phyloP scores from a whole-genome alignment of 495 filamentous ascomycete genomes.

The Hypoxylon cercidicola region DNA sequence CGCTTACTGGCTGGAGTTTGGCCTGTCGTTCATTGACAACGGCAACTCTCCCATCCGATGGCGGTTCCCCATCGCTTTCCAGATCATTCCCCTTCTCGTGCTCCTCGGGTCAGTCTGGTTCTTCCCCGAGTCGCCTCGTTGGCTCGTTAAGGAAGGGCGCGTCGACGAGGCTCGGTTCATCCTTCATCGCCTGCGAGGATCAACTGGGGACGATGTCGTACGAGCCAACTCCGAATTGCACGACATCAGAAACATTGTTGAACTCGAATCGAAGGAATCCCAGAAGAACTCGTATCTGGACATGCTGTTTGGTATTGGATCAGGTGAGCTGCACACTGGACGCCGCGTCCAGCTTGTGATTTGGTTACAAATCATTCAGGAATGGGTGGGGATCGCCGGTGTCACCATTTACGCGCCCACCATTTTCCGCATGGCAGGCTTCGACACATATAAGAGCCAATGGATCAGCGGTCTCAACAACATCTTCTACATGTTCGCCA shows the following conservation, averaged over 20 bases:
- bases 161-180: constrained; percentile 71
- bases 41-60: constrained; percentile 68
- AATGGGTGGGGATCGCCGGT: constrained; percentile 78
- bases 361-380: constrained; percentile 78
- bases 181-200: constrained; percentile 69
- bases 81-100: constrained; percentile 71
- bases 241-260: constrained; percentile 66
- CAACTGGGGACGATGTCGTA: constrained; percentile 60
- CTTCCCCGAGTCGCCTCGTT: constrained; percentile 73
- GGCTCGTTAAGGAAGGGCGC: constrained; percentile 70
- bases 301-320: constrained; percentile 72
- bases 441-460: constrained; percentile 66
- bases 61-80: constrained; percentile 78
- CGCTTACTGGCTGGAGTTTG: constrained; percentile 79
- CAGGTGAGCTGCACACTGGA: constrained; percentile 71
- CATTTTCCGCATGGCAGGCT: constrained; percentile 74
- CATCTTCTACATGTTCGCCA: constrained; percentile 68
- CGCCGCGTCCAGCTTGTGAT: constrained; percentile 74
- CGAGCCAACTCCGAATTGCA: constrained; percentile 70
- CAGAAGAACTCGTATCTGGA: constrained; percentile 65
- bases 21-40: constrained; percentile 63
- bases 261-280: constrained; percentile 64
- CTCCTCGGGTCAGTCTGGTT: constrained; percentile 65
- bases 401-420: constrained; percentile 74
- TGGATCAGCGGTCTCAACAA: constrained; percentile 78